Percentiles rank a stretch among this genome's conserved stretches.
Evolutionary conservation across 352 stramenopile species (phyloP).

Genomic region (Blastocystis sp.): DNA sequence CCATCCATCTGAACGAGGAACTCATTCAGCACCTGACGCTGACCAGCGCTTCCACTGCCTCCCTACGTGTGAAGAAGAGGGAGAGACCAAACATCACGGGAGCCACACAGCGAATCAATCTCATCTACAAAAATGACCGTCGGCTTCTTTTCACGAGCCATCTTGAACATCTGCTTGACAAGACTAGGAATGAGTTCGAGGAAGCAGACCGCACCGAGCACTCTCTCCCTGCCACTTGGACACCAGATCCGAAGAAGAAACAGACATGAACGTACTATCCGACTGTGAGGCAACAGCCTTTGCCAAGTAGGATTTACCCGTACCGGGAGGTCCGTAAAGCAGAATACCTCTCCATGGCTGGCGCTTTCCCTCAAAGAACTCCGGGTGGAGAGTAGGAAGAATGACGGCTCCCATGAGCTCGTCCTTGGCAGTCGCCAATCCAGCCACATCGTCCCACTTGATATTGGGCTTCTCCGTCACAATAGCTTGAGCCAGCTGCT

Average conservation of each 20-base stretch:
- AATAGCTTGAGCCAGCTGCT: constrained; percentile 76
- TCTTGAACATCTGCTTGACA: constrained; percentile 93
- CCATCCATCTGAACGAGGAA: constrained; percentile 93
- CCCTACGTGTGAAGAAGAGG: background rate
- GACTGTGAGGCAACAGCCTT: constrained; percentile 95
- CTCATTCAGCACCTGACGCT: constrained; percentile 94
- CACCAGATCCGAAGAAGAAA: constrained; percentile 90
- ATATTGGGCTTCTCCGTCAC: constrained; percentile 65
- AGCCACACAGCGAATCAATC: constrained; percentile 82
- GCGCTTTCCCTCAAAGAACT: constrained; percentile 85
- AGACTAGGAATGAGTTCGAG: constrained; percentile 67
- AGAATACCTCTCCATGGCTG: constrained; percentile 76
- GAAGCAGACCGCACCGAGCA: constrained; percentile 66
- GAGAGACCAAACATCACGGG: constrained; percentile 60
- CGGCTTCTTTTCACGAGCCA: constrained; percentile 80
- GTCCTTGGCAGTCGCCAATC: constrained; percentile 87
- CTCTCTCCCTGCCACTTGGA: constrained; percentile 95
- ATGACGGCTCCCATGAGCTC: constrained; percentile 96
- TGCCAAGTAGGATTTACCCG: constrained; percentile 85
- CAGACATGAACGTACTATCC: constrained; percentile 91
- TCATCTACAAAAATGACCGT: constrained; percentile 96
- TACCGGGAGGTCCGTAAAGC: constrained; percentile 82
- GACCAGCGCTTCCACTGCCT: constrained; percentile 72
- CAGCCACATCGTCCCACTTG: constrained; percentile 85
- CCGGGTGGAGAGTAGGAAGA: constrained; percentile 82